Evolutionary conservation across 1,139 yeast species (phyloP).

Genomic region (Magnusiomyces magnusii): DNA sequence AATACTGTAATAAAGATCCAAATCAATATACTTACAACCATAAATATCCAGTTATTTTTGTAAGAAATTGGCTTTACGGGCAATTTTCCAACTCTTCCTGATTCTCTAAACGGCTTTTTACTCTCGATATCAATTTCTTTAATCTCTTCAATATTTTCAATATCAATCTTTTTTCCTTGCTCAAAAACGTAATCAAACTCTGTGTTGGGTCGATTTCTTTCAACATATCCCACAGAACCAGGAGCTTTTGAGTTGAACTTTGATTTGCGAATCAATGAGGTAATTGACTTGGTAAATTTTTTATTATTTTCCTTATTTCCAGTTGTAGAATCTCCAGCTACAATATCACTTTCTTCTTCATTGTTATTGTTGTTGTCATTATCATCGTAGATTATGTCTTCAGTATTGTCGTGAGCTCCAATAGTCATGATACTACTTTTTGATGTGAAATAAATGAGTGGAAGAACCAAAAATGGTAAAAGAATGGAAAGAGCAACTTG

Average conservation of each 20-base stretch:
- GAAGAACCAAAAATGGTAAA: slow-evolving; percentile 69
- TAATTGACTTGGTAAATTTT: not conserved
- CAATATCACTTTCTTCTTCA: slow-evolving; percentile 29
- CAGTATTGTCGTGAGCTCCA: slow-evolving; percentile 27
- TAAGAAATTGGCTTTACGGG: slow-evolving; percentile 10
- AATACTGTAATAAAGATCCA: slow-evolving; percentile 62
- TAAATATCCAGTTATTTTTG: slow-evolving; percentile 52
- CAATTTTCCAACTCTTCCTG: not conserved
- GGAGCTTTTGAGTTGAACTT: not conserved
- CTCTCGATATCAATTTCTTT: not conserved
- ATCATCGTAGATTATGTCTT: not conserved
- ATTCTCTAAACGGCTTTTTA: not conserved
- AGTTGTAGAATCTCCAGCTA: too few species aligned
- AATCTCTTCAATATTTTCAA: not conserved
- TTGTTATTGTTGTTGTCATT: not conserved
- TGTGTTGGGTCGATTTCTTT: not conserved
- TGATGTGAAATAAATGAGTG: slow-evolving; percentile 68
- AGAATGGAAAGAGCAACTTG: slow-evolving; percentile 69
- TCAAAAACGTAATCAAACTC: not conserved
- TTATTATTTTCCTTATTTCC: not conserved
- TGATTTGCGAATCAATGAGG: not conserved
- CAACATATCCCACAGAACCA: not conserved
- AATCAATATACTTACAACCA: slow-evolving; percentile 39
- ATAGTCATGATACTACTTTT: slow-evolving; percentile 55
- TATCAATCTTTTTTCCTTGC: not conserved